Base-by-base conservation (phyloP, 164 flowering plant genomes). In the Vitis labrusca region DNA sequence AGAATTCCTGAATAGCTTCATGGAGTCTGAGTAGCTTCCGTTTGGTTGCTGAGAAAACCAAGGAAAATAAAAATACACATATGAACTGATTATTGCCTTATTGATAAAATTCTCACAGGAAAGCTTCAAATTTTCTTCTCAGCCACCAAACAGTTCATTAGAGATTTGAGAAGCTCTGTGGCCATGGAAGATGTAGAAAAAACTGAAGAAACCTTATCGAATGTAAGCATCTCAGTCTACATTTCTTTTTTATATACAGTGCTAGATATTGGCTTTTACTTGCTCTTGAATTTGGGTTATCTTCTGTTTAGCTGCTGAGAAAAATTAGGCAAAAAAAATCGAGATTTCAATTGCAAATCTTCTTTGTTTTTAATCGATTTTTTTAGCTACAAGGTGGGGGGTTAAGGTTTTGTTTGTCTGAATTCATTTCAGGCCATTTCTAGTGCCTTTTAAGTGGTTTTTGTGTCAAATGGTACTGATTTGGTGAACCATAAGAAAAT, bases 131-230 rank as follows among this genome's bases (percentile, higher is more conserved):
- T 37, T 37, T 32, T 11, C 19, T 64, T 50, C 23, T 50, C 5
- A 11, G 67, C 17, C 17, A n/a, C 67, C 23, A 13, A 50, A 29
- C 16, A 7, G n/a, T 11, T 50, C 9, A 30, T 67, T 37, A 7
- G 15, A 13, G 12, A 4, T 44, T 37, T 30, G 9, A 67, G 27
- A 37, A 10, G 11, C 51, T 16, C n/a, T 30, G 23, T 47, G 48
- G 53, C 32, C 32, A 81, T 78, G 82, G 84, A 73, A 73, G 75
- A 71, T 30, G 37, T 23, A 10, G 81, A 72, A 16, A 67, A 67
- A 56, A 51, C 79, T 5, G 80, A 76, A 71, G 82, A 69, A 68
- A 59, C 67, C 5, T 63, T 69, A 23, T 57, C 67, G n/a, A 51
- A 60, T 60, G 84, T 81, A 70, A 70, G 75, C 13, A 17, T 10